Evolutionary conservation across 345 rosid species (phyloP), one percentile per base, ranked within the genome.

Genomic region (Populus pruinosa): DNA sequence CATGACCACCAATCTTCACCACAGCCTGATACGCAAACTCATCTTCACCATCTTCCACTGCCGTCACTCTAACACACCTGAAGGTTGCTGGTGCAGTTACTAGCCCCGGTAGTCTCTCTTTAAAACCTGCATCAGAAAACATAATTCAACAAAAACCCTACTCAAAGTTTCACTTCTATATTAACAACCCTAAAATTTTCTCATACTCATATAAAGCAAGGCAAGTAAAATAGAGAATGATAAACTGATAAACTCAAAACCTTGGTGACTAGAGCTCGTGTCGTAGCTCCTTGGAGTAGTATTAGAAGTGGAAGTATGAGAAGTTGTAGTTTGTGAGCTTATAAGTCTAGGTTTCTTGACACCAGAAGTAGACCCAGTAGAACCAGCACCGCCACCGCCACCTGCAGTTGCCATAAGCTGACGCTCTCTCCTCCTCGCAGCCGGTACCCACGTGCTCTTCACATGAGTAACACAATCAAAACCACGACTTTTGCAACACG

Each of bases 401-500:
- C 55, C 77, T 4, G 75, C 73, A 41, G 80, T 13, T 0, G 82
- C 79, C 85, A 91, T 87, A 41, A 91, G 86, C 85, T 93, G 97
- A 25, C 99, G 90, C 80, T 96, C 99, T 70, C 99, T 81, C 79
- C 99, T 75, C 76, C 97, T 73, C 4, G 99, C 88, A 0, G 99
- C 97, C 9, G 99, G 89, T 6, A 96, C 98, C 99, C 99, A 96
- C 65, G 99, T 96, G 92, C 99, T 96, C 84, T 89, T 96, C 80
- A 96, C 95, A 85, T 96, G 99, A 36, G 99, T 96, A 25, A 87
- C 44, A 70, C 99, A 96, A 73, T 91, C 97, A 81, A 88, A 93
- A 43, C 99, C 97, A 43, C 98, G 92, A 76, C 97, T 93, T 79
- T 92, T 93, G 73, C 99, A 96, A 69, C 99, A 96, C 2, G 99